Evolutionary conservation across 2,329 filamentous ascomycete genomes (phyloP).

Genomic region (Aphanoascus verrucosus): DNA sequence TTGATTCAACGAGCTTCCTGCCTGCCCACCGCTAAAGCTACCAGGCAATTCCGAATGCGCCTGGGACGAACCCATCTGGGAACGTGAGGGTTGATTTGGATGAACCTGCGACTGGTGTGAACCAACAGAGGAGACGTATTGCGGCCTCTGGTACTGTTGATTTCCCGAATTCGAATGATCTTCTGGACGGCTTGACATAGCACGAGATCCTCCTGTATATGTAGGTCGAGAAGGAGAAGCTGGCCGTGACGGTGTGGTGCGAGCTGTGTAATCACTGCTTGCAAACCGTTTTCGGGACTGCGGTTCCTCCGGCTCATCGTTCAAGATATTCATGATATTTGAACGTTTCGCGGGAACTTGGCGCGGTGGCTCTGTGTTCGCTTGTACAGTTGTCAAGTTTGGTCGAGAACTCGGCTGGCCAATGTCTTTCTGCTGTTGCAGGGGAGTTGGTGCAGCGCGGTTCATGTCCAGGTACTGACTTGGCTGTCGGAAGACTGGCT

Average conservation of each 20-base stretch:
- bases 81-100: slow-evolving; percentile 19
- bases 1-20: slow-evolving; percentile 19
- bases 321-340: slow-evolving; percentile 41
- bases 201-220: slow-evolving; percentile 19
- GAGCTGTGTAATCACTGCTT: slow-evolving; percentile 26
- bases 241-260: slow-evolving; percentile 18
- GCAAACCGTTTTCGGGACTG: slow-evolving; percentile 37
- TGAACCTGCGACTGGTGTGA: slow-evolving; percentile 21
- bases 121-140: slow-evolving; percentile 15
- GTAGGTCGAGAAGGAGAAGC: slow-evolving; percentile 18
- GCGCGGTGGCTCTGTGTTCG: slow-evolving; percentile 28
- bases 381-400: slow-evolving; percentile 24
- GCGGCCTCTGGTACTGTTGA: slow-evolving; percentile 13
- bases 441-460: slow-evolving; percentile 6
- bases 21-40: background rate
- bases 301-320: slow-evolving; percentile 40
- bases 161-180: background rate
- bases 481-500: slow-evolving; percentile 4
- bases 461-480: slow-evolving; percentile 7
- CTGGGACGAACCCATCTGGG: slow-evolving; percentile 12
- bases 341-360: slow-evolving; percentile 39
- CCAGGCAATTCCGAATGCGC: slow-evolving; percentile 10
- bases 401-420: slow-evolving; percentile 26
- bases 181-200: slow-evolving; percentile 18
- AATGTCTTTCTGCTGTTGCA: slow-evolving; percentile 14